These are phyloP conservation scores for Claviceps fusiformis DNA, from an alignment of 2,329 filamentous ascomycete species.

Conservation along the genomic window DNA sequence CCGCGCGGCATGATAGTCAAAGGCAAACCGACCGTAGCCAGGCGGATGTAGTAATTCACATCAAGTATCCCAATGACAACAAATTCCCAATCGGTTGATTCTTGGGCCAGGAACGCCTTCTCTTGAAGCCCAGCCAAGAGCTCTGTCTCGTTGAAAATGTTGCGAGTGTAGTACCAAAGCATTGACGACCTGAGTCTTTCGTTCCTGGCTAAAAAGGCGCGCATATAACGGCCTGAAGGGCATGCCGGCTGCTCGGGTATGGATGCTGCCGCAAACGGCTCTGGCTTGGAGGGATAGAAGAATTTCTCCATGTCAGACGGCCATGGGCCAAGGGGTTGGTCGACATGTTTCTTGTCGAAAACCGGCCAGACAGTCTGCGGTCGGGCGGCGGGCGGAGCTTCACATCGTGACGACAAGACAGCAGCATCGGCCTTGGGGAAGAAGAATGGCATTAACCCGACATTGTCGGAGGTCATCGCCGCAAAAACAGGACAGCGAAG, in stretches of 20 bases:
- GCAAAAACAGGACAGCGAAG: not conserved
- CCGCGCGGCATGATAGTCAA: constrained; percentile 28
- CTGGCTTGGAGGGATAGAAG: constrained; percentile 4
- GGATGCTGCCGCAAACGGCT: constrained; percentile 5
- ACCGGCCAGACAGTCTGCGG: not conserved
- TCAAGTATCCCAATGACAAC: constrained; percentile 30
- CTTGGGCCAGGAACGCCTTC: constrained; percentile 25
- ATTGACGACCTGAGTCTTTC: constrained; percentile 18
- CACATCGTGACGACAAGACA: not conserved
- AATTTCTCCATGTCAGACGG: not conserved
- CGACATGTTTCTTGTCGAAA: not conserved
- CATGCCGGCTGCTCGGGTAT: constrained; percentile 6
- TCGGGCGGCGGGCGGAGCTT: not conserved
- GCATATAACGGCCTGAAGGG: constrained; percentile 10
- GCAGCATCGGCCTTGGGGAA: not conserved
- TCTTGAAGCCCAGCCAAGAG: constrained; percentile 27
- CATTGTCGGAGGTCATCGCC: not conserved
- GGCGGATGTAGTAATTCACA: constrained; percentile 26
- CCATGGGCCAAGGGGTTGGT: not conserved
- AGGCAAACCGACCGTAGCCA: constrained; percentile 27
- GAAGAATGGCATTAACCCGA: not conserved
- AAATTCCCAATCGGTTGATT: constrained; percentile 31
- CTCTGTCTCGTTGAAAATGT: constrained; percentile 24
- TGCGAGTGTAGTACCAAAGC: constrained; percentile 31
- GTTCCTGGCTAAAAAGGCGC: constrained; percentile 13